These are phyloP conservation scores for Ascochyta koolunga DNA, from an alignment of 2,329 filamentous ascomycete genomes.

Conservation along the genomic window DNA sequence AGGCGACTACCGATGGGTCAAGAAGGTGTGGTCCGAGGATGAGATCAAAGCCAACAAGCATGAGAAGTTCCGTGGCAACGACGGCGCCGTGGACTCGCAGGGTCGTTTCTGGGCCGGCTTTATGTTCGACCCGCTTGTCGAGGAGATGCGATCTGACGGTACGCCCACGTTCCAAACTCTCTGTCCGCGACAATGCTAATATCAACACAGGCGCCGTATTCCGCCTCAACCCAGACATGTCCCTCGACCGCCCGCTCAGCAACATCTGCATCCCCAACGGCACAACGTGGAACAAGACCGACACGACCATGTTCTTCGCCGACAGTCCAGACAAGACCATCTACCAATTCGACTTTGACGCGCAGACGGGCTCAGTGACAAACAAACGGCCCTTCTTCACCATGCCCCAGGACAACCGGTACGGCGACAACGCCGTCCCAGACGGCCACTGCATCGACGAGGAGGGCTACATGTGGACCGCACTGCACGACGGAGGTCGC, in stretches of 20 bases:
- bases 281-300: conserved; percentile 77
- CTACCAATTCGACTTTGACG: conserved; percentile 75
- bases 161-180: not conserved
- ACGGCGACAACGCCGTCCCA: conserved; percentile 61
- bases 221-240: conserved; percentile 69
- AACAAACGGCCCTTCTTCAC: conserved; percentile 76
- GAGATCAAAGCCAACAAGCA: conserved; percentile 54
- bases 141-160: conserved; percentile 58
- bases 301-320: conserved; percentile 80
- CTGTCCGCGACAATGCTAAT: not conserved
- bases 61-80: conserved; percentile 70
- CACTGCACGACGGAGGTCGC: conserved; percentile 77
- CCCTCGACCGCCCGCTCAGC: conserved; percentile 64
- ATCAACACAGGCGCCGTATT: conserved; percentile 68
- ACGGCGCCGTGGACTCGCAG: conserved; percentile 78
- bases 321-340: conserved; percentile 76
- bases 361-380: conserved; percentile 66
- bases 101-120: conserved; percentile 85
- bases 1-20: conserved; percentile 62
- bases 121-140: conserved; percentile 79
- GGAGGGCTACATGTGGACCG: conserved; percentile 87
- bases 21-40: conserved; percentile 60
- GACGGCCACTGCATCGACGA: conserved; percentile 86
- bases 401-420: conserved; percentile 61
- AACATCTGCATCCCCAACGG: conserved; percentile 82